A percentile compares a stretch with the other conserved stretches of the same genome.
phyloP scores from a whole-genome alignment of 805 yeast genomes.

The Kazachstania kunashirensis region DNA sequence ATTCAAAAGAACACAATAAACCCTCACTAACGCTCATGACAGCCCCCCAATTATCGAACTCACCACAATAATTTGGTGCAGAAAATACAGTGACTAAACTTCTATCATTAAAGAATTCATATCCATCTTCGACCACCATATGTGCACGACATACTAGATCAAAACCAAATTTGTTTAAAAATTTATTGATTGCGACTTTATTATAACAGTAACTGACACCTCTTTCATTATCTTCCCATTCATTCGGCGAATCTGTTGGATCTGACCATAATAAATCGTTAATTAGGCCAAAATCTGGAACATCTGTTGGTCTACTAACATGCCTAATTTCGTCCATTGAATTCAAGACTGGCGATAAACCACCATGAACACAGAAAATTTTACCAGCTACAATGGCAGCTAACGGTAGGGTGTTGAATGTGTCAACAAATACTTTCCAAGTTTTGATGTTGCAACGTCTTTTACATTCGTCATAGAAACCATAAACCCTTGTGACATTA shows the following conservation, averaged over 20 bases:
- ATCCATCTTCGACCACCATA: constrained; percentile 86
- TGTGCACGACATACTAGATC: constrained; percentile 77
- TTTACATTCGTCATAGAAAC: constrained; percentile 96
- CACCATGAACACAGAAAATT: constrained; percentile 86
- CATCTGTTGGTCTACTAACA: constrained; percentile 73
- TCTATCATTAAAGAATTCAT: constrained; percentile 68
- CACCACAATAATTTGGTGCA: constrained; percentile 62
- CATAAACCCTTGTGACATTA: constrained; percentile 90
- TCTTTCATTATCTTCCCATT: constrained; percentile 76
- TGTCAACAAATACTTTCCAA: constrained; percentile 90
- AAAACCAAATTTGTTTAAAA: constrained; percentile 55
- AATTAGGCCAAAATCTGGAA: constrained; percentile 68
- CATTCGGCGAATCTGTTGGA: constrained; percentile 48
- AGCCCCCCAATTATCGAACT: constrained; percentile 84
- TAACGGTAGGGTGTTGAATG: constrained; percentile 89
- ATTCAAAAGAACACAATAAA: constrained; percentile 82
- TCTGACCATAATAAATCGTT: constrained; percentile 81
- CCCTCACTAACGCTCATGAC: constrained; percentile 96
- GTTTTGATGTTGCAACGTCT: constrained; percentile 84
- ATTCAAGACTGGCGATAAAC: constrained; percentile 61
- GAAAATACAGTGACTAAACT: constrained; percentile 69
- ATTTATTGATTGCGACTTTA: constrained; percentile 60
- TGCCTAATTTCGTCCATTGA: constrained; percentile 59
- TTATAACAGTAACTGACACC: constrained; percentile 78
- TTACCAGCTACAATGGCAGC: constrained; percentile 94